Evolutionary conservation across 345 rosid genomes (phyloP).

Genomic region (Salix viminalis): DNA sequence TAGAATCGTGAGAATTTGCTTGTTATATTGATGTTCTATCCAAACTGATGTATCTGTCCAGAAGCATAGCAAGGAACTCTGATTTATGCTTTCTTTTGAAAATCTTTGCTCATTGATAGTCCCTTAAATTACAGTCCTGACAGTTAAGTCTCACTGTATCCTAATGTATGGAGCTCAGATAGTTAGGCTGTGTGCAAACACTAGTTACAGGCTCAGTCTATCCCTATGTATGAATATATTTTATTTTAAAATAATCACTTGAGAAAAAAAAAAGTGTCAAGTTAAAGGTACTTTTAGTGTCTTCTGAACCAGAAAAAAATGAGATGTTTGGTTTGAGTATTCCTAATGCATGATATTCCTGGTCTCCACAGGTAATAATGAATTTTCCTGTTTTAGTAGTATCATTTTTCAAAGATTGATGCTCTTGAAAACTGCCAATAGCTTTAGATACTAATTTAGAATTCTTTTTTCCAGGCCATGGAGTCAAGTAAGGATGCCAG

Average conservation of each 20-base stretch:
- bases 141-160: not conserved
- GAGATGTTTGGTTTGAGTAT: not conserved
- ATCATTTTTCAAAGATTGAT: not conserved
- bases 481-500: constrained; percentile 33
- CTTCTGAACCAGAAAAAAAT: not conserved
- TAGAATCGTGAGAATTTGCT: no score
- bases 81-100: not conserved
- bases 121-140: not conserved
- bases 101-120: no score
- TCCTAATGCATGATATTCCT: not conserved
- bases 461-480: constrained; percentile 38
- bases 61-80: not conserved
- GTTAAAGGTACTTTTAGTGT: not conserved
- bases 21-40: no score
- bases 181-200: not conserved
- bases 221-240: no score
- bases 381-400: not conserved
- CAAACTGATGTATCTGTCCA: not conserved
- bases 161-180: not conserved
- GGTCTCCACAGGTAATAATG: no score
- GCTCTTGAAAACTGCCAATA: not conserved
- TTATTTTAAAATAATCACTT: no score
- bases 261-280: no score
- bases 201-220: no score
- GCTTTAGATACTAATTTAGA: not conserved